phyloP scores from a whole-genome alignment of 495 filamentous ascomycete species.

The Chaetomium fimeti region DNA sequence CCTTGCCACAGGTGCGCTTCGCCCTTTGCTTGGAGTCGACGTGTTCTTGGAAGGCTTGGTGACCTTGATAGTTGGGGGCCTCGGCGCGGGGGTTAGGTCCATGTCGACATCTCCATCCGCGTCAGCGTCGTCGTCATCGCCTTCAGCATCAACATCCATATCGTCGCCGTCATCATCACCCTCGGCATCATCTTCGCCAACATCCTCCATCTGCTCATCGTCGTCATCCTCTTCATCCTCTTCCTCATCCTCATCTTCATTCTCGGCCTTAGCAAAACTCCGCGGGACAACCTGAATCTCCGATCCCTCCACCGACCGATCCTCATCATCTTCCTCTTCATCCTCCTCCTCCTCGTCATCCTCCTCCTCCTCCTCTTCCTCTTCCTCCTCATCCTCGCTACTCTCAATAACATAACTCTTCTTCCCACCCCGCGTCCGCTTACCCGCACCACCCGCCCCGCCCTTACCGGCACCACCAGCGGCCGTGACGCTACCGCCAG shows the following conservation, averaged over 20 bases:
- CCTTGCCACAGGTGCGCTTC: conserved; percentile 15
- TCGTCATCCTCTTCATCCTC: conserved; percentile 34
- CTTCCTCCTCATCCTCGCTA: conserved; percentile 52
- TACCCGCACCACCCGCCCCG: conserved; percentile 58
- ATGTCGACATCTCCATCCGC: conserved; percentile 51
- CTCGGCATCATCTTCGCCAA: conserved; percentile 41
- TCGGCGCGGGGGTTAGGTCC: conserved; percentile 40
- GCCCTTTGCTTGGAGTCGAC: conserved; percentile 27
- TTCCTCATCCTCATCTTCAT: conserved; percentile 24
- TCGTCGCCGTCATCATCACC: conserved; percentile 49
- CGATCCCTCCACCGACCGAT: conserved; percentile 34
- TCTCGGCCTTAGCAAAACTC: conserved; percentile 27
- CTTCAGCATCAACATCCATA: conserved; percentile 50
- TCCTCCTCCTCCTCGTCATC: conserved; percentile 49
- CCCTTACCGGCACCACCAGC: conserved; percentile 24
- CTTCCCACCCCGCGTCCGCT: conserved; percentile 57
- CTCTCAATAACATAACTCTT: conserved; percentile 68
- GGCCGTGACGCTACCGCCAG: conserved; percentile 19
- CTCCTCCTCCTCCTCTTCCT: conserved; percentile 45
- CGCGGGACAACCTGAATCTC: conserved; percentile 43
- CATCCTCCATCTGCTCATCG: conserved; percentile 36
- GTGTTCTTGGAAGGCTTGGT: conserved; percentile 37
- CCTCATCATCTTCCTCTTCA: conserved; percentile 46
- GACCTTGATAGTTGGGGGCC: conserved; percentile 45
- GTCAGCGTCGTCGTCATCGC: conserved; percentile 49